phyloP scores from a whole-genome alignment of 148 eudicot species.

The Amaranthus hypochondriacus region DNA sequence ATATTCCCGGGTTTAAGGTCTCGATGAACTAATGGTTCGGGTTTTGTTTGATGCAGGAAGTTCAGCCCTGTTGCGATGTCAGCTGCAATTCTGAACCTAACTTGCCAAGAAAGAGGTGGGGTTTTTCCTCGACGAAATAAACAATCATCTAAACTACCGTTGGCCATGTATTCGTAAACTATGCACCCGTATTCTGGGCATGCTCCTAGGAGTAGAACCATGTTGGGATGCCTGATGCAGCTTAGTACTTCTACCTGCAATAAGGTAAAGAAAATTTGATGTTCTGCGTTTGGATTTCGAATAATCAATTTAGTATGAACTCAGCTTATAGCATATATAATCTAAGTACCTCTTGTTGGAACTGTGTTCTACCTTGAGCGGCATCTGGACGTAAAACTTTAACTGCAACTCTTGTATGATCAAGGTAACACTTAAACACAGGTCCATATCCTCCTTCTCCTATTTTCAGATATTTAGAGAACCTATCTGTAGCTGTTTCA shows the following conservation, averaged over 20 bases:
- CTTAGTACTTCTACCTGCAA: conserved; percentile 48
- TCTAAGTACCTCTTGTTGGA: conserved; percentile 41
- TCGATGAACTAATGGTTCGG: conserved; percentile 67
- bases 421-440: conserved; percentile 48
- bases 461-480: conserved; percentile 37
- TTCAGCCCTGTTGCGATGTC: conserved; percentile 48
- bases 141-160: conserved; percentile 45
- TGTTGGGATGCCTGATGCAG: conserved; percentile 51
- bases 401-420: conserved; percentile 58
- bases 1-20: conserved; percentile 71
- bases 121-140: conserved; percentile 41
- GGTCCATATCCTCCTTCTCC: conserved; percentile 71
- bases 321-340: too few relatives aligned
- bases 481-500: conserved; percentile 44
- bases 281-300: not conserved
- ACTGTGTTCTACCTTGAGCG: conserved; percentile 51
- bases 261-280: conserved; percentile 15
- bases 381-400: conserved; percentile 59
- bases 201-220: conserved; percentile 59
- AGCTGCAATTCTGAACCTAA: conserved; percentile 50
- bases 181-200: conserved; percentile 58
- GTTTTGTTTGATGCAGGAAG: conserved; percentile 67
- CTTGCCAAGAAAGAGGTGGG: conserved; percentile 45
- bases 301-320: not conserved
- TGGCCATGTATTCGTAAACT: conserved; percentile 54